phyloP scores from a whole-genome alignment of 139 green algal species.

The Closterium sp. region DNA sequence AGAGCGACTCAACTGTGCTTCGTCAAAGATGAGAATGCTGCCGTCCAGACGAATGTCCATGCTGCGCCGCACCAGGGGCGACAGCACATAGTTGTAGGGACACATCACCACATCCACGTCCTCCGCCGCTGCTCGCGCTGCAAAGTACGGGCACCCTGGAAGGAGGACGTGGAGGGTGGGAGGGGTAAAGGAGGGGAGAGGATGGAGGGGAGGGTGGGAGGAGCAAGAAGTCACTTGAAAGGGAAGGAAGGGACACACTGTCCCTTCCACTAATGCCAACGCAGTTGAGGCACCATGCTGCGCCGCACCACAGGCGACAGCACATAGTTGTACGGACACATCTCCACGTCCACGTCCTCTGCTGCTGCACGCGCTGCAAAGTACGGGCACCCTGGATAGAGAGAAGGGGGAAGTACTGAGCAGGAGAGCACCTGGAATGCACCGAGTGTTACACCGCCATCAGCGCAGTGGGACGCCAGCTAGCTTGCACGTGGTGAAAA shows the following conservation, averaged over 20 bases:
- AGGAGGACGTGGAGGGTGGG: not conserved
- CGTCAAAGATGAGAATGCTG: slow-evolving; percentile 89
- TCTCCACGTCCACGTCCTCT: slow-evolving; percentile 81
- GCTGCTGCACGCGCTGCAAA: too few relatives aligned
- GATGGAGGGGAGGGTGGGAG: not conserved
- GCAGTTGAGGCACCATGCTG: slow-evolving; percentile 56
- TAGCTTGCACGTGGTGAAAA: slow-evolving; percentile 61
- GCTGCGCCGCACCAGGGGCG: slow-evolving; percentile 65
- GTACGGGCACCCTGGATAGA: slow-evolving; percentile 57
- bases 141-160: slow-evolving; percentile 86
- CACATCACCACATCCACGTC: slow-evolving; percentile 91
- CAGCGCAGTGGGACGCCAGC: slow-evolving; percentile 49
- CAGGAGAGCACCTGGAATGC: not conserved
- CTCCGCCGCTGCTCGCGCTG: slow-evolving; percentile 59
- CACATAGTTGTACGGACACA: slow-evolving; percentile 91
- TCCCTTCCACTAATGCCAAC: too few relatives aligned
- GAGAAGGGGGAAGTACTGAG: not conserved
- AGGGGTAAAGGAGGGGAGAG: not conserved
- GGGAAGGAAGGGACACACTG: not conserved
- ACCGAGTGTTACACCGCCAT: not conserved
- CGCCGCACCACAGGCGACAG: slow-evolving; percentile 64
- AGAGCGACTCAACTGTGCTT: slow-evolving; percentile 74
- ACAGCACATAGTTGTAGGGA: slow-evolving; percentile 85
- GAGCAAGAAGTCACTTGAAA: not conserved
- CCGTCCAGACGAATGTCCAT: slow-evolving; percentile 72